phyloP scores from a whole-genome alignment of 768 basidiomycete species.

The Phanerochaete sordida region DNA sequence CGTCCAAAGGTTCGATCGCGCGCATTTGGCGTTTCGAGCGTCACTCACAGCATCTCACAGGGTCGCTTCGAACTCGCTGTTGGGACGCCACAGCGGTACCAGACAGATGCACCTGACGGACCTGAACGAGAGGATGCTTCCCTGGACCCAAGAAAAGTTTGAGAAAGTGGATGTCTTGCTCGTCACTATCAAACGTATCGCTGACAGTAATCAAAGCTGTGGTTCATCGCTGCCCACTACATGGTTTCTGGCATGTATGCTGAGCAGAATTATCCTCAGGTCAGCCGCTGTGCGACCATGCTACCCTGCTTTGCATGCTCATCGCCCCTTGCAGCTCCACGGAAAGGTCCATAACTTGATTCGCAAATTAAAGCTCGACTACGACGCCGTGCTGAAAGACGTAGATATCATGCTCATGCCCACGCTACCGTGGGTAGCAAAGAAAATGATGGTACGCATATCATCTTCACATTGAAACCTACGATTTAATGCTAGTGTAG shows the following conservation, averaged over 20 bases:
- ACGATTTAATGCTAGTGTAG: constrained; percentile 2
- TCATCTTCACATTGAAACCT: neutral
- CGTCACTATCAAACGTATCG: constrained; percentile 4
- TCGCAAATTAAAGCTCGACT: constrained; percentile 32
- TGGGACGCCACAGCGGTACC: constrained; percentile 19
- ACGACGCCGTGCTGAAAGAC: constrained; percentile 26
- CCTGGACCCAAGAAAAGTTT: constrained; percentile 36
- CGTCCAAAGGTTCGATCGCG: constrained; percentile 10
- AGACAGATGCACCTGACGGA: constrained; percentile 33
- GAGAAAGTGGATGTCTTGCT: constrained; percentile 26
- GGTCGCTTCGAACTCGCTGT: constrained; percentile 15
- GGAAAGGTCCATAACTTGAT: constrained; percentile 37
- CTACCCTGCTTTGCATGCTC: neutral
- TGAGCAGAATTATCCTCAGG: constrained; percentile 26
- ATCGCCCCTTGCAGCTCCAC: constrained; percentile 10
- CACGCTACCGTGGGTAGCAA: constrained; percentile 32
- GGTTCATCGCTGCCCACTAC: constrained; percentile 14
- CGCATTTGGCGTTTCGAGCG: neutral
- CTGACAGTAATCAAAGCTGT: constrained; percentile 13
- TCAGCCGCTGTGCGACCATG: neutral
- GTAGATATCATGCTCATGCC: constrained; percentile 36
- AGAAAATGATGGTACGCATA: constrained; percentile 12
- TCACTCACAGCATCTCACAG: neutral
- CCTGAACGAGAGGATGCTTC: constrained; percentile 27
- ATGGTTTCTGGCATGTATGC: constrained; percentile 29